Base-by-base conservation (phyloP, 805 yeast species). In the Starmerella vaccinii region DNA sequence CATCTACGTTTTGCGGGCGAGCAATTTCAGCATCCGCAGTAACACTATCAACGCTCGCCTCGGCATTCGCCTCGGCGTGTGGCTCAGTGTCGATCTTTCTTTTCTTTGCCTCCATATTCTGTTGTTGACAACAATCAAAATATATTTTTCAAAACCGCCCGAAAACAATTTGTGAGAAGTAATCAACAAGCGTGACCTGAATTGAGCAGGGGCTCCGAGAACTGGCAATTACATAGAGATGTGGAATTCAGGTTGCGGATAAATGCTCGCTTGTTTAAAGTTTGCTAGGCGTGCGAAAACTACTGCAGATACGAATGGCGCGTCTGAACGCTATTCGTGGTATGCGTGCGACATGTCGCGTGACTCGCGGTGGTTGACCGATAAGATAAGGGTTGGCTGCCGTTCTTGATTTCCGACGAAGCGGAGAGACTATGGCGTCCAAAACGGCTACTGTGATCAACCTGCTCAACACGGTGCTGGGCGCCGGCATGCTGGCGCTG, bases 401-500 rank as follows among this genome's bases (percentile, higher is more conserved):
- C 22, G 19, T 21, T 37, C 16, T 37, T 37, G 40, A 8, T 30
- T 37, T n/a, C 19, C 16, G 8, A 10, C 26, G 22, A 34, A 10
- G 6, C n/a, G 35, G 15, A 32, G 22, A 7, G 19, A 27, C 13
- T 8, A 53, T 55, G 23, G 81, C 83, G 6, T 69, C 80, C 19
- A 62, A 72, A 26, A 53, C 65, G 2, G 78, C 85, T 4, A 77
- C 85, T 7, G 65, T 76, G 23, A 71, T 82, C 57, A 82, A 81
- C 66, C 71, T 84, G 45, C 70, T 80, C 52, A 83, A 83, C 64
- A 84, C 90, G 38, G 81, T 82, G 50, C 71, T 82, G 21, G 90
- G 90, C 4, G 87, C 92, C 0, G 92, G 92, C 0, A 70, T 84
- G 58, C 74, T 84, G 44, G 86, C 88, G 18, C 75, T 83, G 72